phyloP scores from a whole-genome alignment of 1,284 basidiomycete genomes.

The Cystobasidium pallidum region DNA sequence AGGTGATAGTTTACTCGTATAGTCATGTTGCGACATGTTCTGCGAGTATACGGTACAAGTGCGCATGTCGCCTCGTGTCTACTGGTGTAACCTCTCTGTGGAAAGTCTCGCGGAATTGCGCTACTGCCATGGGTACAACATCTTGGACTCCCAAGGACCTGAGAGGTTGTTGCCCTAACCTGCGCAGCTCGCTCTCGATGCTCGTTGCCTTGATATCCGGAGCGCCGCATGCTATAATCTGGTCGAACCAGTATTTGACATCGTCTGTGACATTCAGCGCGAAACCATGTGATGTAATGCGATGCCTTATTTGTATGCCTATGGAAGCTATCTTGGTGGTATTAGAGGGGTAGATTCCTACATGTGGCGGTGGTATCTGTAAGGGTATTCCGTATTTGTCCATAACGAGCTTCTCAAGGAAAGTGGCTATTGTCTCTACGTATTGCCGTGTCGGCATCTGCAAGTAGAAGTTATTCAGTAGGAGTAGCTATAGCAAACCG shows the following conservation, averaged over 20 bases:
- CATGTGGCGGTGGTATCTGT: slow-evolving; percentile 63
- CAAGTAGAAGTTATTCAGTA: neutral
- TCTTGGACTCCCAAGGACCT: slow-evolving; percentile 23
- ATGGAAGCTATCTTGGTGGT: slow-evolving; percentile 86
- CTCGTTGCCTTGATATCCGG: slow-evolving; percentile 74
- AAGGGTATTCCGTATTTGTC: slow-evolving; percentile 46
- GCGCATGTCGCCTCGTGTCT: neutral
- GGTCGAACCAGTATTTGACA: slow-evolving; percentile 79
- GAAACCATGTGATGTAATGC: slow-evolving; percentile 93
- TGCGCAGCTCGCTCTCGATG: slow-evolving; percentile 51
- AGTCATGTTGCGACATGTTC: neutral
- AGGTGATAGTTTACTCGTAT: slow-evolving; percentile 50
- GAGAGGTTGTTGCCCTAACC: slow-evolving; percentile 23
- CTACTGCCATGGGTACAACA: slow-evolving; percentile 28
- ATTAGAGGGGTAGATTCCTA: slow-evolving; percentile 72
- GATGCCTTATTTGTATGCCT: slow-evolving; percentile 92
- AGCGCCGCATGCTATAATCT: slow-evolving; percentile 89
- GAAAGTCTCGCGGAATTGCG: slow-evolving; percentile 26
- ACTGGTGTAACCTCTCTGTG: slow-evolving; percentile 19
- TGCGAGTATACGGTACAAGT: slow-evolving; percentile 2
- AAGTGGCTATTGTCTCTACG: slow-evolving; percentile 59
- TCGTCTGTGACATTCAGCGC: slow-evolving; percentile 85
- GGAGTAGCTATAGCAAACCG: neutral
- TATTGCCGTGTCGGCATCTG: slow-evolving; percentile 60
- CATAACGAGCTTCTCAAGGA: slow-evolving; percentile 55